Base-by-base conservation (phyloP, 768 basidiomycete genomes). In the Dendrothele bispora region DNA sequence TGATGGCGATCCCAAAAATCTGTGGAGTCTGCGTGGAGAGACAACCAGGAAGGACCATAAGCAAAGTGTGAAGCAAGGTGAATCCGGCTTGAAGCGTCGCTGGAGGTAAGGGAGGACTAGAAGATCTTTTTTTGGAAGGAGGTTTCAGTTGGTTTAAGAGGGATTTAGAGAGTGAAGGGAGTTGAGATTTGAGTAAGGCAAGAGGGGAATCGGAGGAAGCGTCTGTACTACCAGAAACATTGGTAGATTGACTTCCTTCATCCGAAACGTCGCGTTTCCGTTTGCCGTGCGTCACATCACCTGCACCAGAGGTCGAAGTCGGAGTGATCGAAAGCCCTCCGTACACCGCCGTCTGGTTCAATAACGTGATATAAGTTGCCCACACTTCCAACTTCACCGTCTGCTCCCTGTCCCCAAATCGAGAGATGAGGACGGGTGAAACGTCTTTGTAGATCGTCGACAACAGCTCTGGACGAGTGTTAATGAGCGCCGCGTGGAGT, bases 391-490 rank as follows among this genome's bases (percentile, higher is more conserved):
- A 70, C 26, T 89, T 81, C 25, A 98, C 97, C 4, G 90, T 95
- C 59, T 94, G 88, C 68, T 99, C 97, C 36, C 97, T 86, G 64
- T 99, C 97, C 32, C 84, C 85, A 55, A 98, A 95, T 26, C 95
- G 81, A 3, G 91, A 86, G 48, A 97, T 93, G 42, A 99, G 75
- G 7, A 91, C 79, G 0, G 93, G 93, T 2, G 93, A 90, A 10
- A 97, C 85, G 7, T 82, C 80, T 58, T 82, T 87, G 73, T 92
- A 97, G 42, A 95, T 77, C 2, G 83, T 71, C 12, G 74, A 67
- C 18, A 98, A 77, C 2, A 93, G 77, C 60, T 98, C 97, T 1
- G 94, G 91, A 21, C 94, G 89, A 1, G 95, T 98, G 11, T 81
- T 83, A 48, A 98, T 85, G 39, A 97, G 73, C 5, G 90, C 88